Conservation (phyloP, 2,329 filamentous ascomycete genomes). For the Endoconidiophora laricicola region DNA sequence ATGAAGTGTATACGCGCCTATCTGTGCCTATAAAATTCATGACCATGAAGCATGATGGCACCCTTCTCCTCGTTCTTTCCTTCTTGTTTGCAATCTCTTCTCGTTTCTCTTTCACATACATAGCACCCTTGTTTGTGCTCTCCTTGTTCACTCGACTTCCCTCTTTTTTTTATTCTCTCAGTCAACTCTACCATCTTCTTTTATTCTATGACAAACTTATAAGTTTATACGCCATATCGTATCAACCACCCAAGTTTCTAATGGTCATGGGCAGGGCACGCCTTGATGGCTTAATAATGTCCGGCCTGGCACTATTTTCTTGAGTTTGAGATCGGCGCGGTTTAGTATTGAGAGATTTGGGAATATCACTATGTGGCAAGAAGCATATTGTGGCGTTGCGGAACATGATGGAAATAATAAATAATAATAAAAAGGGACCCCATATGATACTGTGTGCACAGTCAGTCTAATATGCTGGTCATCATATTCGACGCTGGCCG, state of each 20-base stretch:
- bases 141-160: neutral
- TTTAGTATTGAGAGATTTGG: neutral
- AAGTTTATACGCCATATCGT: constrained; percentile 1
- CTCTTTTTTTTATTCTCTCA: neutral
- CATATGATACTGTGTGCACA: neutral
- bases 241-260: neutral
- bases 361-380: neutral
- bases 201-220: constrained; percentile 2
- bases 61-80: neutral
- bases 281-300: constrained; percentile 6
- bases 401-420: neutral
- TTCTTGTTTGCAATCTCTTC: neutral
- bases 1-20: neutral
- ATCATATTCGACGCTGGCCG: constrained; percentile 21
- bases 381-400: constrained; percentile 13
- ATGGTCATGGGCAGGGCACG: neutral
- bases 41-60: neutral
- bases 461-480: neutral
- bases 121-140: constrained; percentile 10
- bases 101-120: neutral
- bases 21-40: neutral
- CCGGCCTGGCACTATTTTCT: neutral
- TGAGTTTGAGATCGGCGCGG: neutral
- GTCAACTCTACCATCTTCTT: too few relatives aligned
- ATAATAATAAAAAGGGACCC: neutral